These are phyloP conservation scores for Hypoxylon cercidicola DNA, from an alignment of 495 filamentous ascomycete genomes.

Conservation along the genomic window DNA sequence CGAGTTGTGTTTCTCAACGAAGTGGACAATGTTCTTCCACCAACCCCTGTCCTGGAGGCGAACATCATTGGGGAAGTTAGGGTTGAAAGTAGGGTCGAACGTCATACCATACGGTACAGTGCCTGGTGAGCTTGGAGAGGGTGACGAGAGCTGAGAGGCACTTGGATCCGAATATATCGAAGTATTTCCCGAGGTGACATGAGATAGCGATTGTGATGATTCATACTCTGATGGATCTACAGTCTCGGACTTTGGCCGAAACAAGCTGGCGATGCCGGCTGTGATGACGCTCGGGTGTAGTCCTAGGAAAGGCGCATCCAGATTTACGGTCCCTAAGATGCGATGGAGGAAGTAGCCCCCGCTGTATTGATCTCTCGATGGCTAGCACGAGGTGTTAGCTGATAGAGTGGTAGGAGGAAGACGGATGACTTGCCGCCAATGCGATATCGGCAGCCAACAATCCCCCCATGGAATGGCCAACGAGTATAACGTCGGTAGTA, in stretches of 20 bases:
- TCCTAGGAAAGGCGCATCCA: conserved; percentile 88
- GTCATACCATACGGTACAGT: conserved; percentile 31
- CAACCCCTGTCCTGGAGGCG: conserved; percentile 70
- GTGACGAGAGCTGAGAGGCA: conserved; percentile 42
- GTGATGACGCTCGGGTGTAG: conserved; percentile 89
- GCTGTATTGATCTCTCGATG: conserved; percentile 30
- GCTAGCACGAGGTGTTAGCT: conserved; percentile 39
- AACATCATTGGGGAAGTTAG: conserved; percentile 77
- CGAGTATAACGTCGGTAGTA: conserved; percentile 80
- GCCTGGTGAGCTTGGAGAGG: conserved; percentile 28
- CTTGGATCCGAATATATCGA: conserved; percentile 50
- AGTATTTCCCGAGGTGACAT: conserved; percentile 46
- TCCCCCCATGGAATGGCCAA: conserved; percentile 94
- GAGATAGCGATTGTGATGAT: conserved; percentile 16
- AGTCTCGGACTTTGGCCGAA: conserved; percentile 65
- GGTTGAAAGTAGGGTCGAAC: conserved; percentile 75
- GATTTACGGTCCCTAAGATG: conserved; percentile 83
- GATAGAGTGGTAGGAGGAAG: conserved; percentile 6
- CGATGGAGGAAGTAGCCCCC: conserved; percentile 70
- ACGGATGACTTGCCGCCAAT: conserved; percentile 62
- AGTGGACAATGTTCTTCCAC: conserved; percentile 75
- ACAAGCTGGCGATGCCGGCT: conserved; percentile 80
- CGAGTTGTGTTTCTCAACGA: conserved; percentile 78
- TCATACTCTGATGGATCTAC: conserved; percentile 31
- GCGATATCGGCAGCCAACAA: conserved; percentile 83